Percentiles rank a stretch among this genome's conserved stretches.
Conservation (phyloP, 2,329 filamentous ascomycete species). For the Allantophomopsis cytisporea region DNA sequence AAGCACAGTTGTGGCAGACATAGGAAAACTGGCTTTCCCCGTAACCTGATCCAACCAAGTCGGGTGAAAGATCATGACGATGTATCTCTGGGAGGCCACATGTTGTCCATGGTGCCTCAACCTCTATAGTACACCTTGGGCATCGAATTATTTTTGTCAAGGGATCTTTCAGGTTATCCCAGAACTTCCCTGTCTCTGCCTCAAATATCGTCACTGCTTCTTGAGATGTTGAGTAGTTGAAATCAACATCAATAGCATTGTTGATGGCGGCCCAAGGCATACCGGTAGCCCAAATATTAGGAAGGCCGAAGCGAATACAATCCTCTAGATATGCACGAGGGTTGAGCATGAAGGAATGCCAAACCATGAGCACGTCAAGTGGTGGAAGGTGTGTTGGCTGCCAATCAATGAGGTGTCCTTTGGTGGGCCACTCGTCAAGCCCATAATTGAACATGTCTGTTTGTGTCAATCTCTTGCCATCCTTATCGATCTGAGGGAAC, state of each 20-base stretch:
- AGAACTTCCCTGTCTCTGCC: constrained; percentile 31
- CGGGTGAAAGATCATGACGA: constrained; percentile 1
- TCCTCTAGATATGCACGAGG: constrained; percentile 65
- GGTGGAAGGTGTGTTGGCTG: constrained; percentile 35
- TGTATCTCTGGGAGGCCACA: constrained; percentile 15
- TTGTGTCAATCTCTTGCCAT: constrained; percentile 13
- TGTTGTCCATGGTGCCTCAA: constrained; percentile 47
- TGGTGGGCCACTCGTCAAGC: constrained; percentile 7
- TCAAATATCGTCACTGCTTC: constrained; percentile 32
- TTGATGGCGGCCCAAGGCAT: constrained; percentile 54
- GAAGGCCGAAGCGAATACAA: constrained; percentile 42
- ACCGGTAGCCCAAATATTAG: constrained; percentile 43
- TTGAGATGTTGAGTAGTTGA: constrained; percentile 37
- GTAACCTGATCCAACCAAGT: constrained; percentile 37
- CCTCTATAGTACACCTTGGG: constrained; percentile 30
- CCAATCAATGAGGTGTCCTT: constrained; percentile 18
- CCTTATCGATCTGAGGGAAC: constrained; percentile 9
- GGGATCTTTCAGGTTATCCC: constrained; percentile 44
- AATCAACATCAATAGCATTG: constrained; percentile 40
- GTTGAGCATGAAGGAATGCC: constrained; percentile 70
- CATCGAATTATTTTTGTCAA: constrained; percentile 35
- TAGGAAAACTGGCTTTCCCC: constrained; percentile 40
- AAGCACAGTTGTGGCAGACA: constrained; percentile 35
- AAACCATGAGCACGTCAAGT: constrained; percentile 63
- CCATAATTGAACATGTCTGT: constrained; percentile 6